Conservation (phyloP, 306 rosid species). For the Gillenia trifoliata region DNA sequence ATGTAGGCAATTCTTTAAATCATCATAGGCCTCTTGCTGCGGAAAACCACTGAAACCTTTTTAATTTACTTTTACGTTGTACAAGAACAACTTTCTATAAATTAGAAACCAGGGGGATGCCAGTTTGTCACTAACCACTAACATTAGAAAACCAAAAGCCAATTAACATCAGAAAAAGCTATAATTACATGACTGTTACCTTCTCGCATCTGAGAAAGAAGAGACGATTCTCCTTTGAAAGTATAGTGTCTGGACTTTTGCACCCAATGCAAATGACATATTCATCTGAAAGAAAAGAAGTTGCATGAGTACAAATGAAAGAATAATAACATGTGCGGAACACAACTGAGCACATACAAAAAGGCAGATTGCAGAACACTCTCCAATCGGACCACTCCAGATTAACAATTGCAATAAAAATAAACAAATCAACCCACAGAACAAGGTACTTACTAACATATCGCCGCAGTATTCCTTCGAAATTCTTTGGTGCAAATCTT, state of each 20-base stretch:
- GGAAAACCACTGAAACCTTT: background rate
- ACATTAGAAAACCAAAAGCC: background rate
- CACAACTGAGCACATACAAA: background rate
- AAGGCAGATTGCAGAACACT: background rate
- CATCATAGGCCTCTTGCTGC: conserved; percentile 22
- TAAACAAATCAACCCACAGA: background rate
- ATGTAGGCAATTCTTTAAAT: conserved; percentile 20
- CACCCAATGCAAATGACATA: conserved; percentile 89
- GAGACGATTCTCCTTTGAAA: conserved; percentile 90
- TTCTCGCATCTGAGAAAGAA: conserved; percentile 97
- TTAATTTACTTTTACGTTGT: background rate
- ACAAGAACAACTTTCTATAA: background rate
- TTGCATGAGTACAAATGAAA: background rate
- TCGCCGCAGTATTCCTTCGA: conserved; percentile 91
- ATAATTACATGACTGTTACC: conserved; percentile 35
- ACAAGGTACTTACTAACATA: conserved; percentile 66
- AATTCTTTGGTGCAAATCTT: conserved; percentile 93
- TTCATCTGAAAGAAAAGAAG: conserved; percentile 52
- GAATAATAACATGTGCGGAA: background rate
- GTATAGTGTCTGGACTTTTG: conserved; percentile 95
- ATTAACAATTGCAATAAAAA: background rate
- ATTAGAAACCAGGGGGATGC: background rate
- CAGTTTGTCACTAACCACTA: background rate
- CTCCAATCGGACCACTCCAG: background rate
- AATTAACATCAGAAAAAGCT: background rate